phyloP scores from a whole-genome alignment of 192 early-diverging fungal species.

The Dispira simplex region DNA sequence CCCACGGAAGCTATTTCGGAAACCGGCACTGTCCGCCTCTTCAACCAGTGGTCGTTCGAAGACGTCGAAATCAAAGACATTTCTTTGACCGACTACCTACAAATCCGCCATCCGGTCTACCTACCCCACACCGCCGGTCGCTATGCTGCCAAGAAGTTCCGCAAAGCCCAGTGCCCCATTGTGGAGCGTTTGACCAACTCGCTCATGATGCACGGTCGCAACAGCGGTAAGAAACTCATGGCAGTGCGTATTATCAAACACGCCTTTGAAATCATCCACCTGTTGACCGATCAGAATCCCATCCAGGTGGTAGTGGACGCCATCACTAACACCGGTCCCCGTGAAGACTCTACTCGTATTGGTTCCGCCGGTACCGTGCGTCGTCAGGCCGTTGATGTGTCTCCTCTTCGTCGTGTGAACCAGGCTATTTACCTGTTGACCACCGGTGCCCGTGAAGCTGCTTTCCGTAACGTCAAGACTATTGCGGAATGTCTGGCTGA shows the following conservation, averaged over 20 bases:
- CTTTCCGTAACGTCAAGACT: constrained; percentile 99
- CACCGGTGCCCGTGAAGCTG: constrained; percentile 91
- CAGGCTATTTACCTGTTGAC: constrained; percentile 87
- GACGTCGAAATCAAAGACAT: constrained; percentile 84
- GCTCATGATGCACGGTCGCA: constrained; percentile 99
- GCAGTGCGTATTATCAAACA: constrained; percentile 97
- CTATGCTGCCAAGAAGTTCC: constrained; percentile 92
- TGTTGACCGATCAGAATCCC: constrained; percentile 96
- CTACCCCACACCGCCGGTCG: constrained; percentile 97
- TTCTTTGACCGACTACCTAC: constrained; percentile 81
- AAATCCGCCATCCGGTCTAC: constrained; percentile 84
- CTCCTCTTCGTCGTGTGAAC: constrained; percentile 95
- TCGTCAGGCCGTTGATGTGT: constrained; percentile 99
- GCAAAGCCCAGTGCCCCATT: constrained; percentile 97
- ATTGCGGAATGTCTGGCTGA: constrained; percentile 99
- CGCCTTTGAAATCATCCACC: constrained; percentile 98
- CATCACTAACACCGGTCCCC: constrained; percentile 97
- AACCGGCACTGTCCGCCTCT: constrained; percentile 39
- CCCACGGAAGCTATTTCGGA: constrained; percentile 5
- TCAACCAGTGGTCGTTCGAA: constrained; percentile 85
- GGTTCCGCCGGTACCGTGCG: constrained; percentile 94
- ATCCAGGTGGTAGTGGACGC: constrained; percentile 97
- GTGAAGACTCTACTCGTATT: constrained; percentile 98
- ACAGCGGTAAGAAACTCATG: constrained; percentile 99
- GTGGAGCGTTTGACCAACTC: constrained; percentile 98